Conservation (phyloP, 768 basidiomycete genomes). For the Mrakia blollopis region DNA sequence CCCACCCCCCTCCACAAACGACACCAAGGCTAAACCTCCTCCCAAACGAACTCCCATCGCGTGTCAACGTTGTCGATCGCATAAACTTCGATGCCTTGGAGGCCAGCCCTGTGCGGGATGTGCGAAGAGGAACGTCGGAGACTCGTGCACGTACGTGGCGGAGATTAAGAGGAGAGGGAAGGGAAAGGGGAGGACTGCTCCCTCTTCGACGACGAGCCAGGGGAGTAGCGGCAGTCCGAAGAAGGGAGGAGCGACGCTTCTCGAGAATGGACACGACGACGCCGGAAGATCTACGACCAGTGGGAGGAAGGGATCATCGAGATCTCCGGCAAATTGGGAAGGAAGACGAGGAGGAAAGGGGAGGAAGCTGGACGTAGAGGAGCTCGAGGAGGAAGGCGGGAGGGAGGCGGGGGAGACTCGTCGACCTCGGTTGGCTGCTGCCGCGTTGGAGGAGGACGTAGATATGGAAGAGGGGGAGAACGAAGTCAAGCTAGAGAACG, state of each 20-base stretch:
- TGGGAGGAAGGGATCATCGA: too few species aligned
- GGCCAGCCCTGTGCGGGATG: neutral
- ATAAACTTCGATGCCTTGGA: constrained; percentile 9
- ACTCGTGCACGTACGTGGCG: constrained; percentile 2
- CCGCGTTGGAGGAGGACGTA: neutral
- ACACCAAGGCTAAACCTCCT: neutral
- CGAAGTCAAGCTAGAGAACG: neutral
- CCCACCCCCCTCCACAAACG: neutral
- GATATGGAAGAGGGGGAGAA: neutral
- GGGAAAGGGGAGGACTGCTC: neutral
- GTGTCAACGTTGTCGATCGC: constrained; percentile 1
- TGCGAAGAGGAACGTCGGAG: neutral
- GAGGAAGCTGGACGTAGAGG: neutral
- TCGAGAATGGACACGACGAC: too few species aligned
- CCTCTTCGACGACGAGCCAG: too few species aligned
- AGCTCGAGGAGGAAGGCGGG: neutral
- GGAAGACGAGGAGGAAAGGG: neutral
- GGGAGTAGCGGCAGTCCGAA: too few species aligned
- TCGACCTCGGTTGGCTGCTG: neutral
- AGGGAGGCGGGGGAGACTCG: neutral
- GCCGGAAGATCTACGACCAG: neutral
- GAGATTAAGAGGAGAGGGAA: constrained; percentile 16
- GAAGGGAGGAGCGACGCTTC: too few species aligned
- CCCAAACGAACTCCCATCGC: constrained; percentile 20
- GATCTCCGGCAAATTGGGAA: too few species aligned